phyloP scores from a whole-genome alignment of 2,329 filamentous ascomycete genomes.

The Balansia obtecta region DNA sequence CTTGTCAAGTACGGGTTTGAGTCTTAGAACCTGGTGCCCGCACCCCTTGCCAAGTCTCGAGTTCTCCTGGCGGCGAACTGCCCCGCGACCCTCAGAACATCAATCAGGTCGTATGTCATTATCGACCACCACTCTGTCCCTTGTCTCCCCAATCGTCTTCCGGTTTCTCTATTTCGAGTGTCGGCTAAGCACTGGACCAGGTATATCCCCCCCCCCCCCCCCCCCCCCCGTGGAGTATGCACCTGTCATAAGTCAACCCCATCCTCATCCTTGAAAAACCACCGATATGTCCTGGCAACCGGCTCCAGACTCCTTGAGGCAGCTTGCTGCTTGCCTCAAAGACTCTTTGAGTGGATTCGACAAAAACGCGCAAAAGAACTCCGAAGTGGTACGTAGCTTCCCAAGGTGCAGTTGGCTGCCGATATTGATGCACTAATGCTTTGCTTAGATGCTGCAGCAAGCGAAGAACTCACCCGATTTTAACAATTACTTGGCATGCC shows the following conservation, averaged over 20 bases:
- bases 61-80: background rate
- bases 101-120: background rate
- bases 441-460: conserved; percentile 72
- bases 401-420: background rate
- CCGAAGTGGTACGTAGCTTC: conserved; percentile 57
- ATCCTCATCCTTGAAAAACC: background rate
- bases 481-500: conserved; percentile 91
- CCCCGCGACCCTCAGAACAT: conserved; percentile 2
- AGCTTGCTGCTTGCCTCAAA: conserved; percentile 78
- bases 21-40: background rate
- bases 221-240: background rate
- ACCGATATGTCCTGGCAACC: conserved; percentile 83
- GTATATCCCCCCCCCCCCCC: too few species aligned
- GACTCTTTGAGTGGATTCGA: conserved; percentile 85
- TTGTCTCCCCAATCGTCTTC: background rate
- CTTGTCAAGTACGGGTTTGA: background rate
- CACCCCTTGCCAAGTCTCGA: background rate
- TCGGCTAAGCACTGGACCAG: background rate
- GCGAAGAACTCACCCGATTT: conserved; percentile 83
- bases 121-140: background rate
- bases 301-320: conserved; percentile 70
- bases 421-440: conserved; percentile 5
- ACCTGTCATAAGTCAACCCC: background rate
- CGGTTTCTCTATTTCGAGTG: background rate
- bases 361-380: conserved; percentile 71